phyloP scores from a whole-genome alignment of 2,329 filamentous ascomycete genomes.

The Hypoxylon sp. region DNA sequence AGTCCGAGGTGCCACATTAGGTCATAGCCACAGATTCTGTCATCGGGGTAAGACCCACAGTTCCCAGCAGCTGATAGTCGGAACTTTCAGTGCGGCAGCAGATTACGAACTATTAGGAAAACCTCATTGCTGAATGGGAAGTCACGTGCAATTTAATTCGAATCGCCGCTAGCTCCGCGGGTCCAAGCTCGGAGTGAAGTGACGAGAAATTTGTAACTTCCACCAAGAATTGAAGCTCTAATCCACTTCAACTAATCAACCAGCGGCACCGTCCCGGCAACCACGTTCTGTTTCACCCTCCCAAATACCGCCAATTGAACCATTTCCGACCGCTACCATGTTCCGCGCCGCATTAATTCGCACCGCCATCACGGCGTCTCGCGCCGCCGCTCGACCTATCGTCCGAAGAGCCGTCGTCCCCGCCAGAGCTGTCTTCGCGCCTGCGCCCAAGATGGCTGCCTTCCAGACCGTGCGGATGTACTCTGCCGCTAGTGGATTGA shows the following conservation, averaged over 20 bases:
- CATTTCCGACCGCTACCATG: slow-evolving; percentile 69
- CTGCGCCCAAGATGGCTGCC: slow-evolving; percentile 70
- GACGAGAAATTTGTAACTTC: slow-evolving; percentile 55
- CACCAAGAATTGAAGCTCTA: slow-evolving; percentile 39
- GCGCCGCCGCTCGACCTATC: slow-evolving; percentile 70
- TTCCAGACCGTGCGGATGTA: slow-evolving; percentile 85
- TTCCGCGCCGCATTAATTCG: slow-evolving; percentile 89
- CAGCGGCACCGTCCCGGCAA: slow-evolving; percentile 22
- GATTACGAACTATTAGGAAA: neutral
- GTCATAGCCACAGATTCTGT: slow-evolving; percentile 35
- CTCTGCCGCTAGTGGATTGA: slow-evolving; percentile 82
- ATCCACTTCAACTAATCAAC: slow-evolving; percentile 23
- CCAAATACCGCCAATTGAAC: slow-evolving; percentile 34
- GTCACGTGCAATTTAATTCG: slow-evolving; percentile 22
- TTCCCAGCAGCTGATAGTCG: slow-evolving; percentile 5
- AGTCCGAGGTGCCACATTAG: slow-evolving; percentile 30
- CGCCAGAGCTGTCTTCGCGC: slow-evolving; percentile 70
- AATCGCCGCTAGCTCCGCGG: slow-evolving; percentile 46
- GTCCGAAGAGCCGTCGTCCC: slow-evolving; percentile 71
- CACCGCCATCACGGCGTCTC: slow-evolving; percentile 73
- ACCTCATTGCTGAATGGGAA: neutral
- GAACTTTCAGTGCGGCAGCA: neutral
- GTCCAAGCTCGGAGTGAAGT: slow-evolving; percentile 45
- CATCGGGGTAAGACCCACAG: slow-evolving; percentile 16
- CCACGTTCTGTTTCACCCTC: slow-evolving; percentile 16